Percentiles rank a stretch among this genome's conserved stretches.
Conservation (phyloP, 73 alveolate genomes). For the Paramecium caudatum region DNA sequence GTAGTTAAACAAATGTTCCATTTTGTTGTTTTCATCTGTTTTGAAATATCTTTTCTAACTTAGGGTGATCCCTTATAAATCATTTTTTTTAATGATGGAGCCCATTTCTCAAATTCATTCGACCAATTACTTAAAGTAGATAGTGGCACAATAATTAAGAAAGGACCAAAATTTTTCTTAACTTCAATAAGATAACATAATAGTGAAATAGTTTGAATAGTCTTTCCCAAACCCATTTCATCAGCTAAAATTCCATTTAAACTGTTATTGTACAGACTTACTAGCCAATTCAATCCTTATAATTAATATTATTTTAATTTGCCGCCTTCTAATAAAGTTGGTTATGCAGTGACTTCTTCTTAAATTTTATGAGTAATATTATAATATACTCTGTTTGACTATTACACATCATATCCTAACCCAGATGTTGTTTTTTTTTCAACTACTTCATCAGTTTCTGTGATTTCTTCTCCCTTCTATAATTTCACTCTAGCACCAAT, state of each 20-base stretch:
- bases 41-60: conserved; percentile 85
- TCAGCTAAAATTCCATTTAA: conserved; percentile 98
- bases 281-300: conserved; percentile 97
- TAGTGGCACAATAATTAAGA: conserved; percentile 97
- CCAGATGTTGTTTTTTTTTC: conserved; percentile 77
- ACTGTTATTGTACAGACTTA: conserved; percentile 95
- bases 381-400: conserved; percentile 90
- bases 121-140: conserved; percentile 99
- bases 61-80: conserved; percentile 95
- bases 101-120: conserved; percentile 98
- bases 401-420: conserved; percentile 71
- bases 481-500: conserved; percentile 96
- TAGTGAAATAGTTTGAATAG: conserved; percentile 96
- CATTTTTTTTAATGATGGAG: conserved; percentile 95
- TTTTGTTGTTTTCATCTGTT: conserved; percentile 80
- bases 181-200: conserved; percentile 93
- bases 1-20: conserved; percentile 97
- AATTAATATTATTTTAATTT: conserved; percentile 88
- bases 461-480: conserved; percentile 88
- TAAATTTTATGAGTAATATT: conserved; percentile 93
- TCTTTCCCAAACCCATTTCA: conserved; percentile 99
- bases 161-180: conserved; percentile 97
- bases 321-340: conserved; percentile 94
- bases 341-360: conserved; percentile 94
- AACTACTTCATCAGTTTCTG: conserved; percentile 76